These are phyloP conservation scores for Aspergillus udagawae DNA, from an alignment of 2,329 filamentous ascomycete species.

Conservation along the genomic window DNA sequence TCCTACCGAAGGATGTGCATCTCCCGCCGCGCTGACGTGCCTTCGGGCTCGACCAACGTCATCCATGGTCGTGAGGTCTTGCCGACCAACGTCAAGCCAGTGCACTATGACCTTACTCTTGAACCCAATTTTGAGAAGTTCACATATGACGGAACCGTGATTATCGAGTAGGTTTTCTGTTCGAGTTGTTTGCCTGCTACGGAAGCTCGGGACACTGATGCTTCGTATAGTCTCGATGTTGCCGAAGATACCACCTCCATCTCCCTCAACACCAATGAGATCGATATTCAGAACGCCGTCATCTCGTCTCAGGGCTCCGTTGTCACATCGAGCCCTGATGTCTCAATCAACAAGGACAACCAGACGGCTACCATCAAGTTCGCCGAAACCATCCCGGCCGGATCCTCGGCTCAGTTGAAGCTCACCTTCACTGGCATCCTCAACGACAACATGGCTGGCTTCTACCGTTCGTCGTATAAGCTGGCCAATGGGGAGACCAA, in stretches of 20 bases:
- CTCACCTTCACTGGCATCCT: conserved; percentile 74
- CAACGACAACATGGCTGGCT: conserved; percentile 95
- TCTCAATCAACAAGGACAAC: conserved; percentile 71
- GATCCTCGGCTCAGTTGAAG: conserved; percentile 71
- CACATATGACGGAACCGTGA: conserved; percentile 78
- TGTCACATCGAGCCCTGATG: conserved; percentile 59
- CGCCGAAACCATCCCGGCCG: conserved; percentile 66
- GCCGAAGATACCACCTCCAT: conserved; percentile 79
- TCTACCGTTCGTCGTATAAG: conserved; percentile 95
- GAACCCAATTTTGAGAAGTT: conserved; percentile 88
- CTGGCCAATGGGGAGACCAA: conserved; percentile 71
- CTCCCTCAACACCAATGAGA: conserved; percentile 80
- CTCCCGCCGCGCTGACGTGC: conserved; percentile 54
- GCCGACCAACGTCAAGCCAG: conserved; percentile 86
- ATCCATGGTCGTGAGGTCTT: conserved; percentile 73
- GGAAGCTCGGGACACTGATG: conserved; percentile 3
- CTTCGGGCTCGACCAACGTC: conserved; percentile 55
- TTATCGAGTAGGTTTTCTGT: conserved; percentile 62
- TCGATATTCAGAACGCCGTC: conserved; percentile 73
- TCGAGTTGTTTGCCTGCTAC: neutral
- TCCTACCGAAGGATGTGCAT: conserved; percentile 76
- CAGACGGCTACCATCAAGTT: conserved; percentile 83
- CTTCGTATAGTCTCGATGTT: conserved; percentile 63
- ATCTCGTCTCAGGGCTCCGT: conserved; percentile 56
- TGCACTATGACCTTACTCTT: conserved; percentile 84